Base-by-base conservation (phyloP, 371 early-diverging fungal species). In the Cokeromyces recurvatus region DNA sequence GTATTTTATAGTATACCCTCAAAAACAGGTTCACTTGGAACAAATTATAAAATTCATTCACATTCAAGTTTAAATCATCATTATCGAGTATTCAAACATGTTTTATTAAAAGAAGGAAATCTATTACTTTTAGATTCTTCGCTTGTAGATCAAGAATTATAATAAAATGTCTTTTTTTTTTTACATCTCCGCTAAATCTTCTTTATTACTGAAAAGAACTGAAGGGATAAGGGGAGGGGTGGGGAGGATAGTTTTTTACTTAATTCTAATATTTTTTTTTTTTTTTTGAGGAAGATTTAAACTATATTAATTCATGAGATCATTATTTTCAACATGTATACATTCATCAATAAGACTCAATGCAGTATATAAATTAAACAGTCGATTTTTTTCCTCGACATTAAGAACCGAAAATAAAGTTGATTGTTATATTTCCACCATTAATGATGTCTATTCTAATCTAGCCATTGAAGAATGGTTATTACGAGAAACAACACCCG, bases 381-480 rank as follows among this genome's bases (percentile, higher is more conserved):
- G n/a, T n/a, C 8, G 42, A 49, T 20, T 38, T 2, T 51, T 52
- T 29, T 52, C 57, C 0, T 29, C 44, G 2, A 19, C 34, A 4
- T 24, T n/a, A 2, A 21, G 2, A 37, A 16, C 11, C n/a, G 20
- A 19, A 11, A 58, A 48, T 27, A 57, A 66, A 48, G 74, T 74
- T 0, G 70, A 69, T 29, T 74, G 74, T 39, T 74, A 67, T 48
- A 62, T 86, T 42, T 92, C 93, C 9, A 79, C 68, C 15, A 57
- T 81, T 32, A 81, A 73, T 14, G 87, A 94, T 67, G 91, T 90
- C 4, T 94, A 78, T 69, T 62, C 84, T 25, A 96, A 96, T 70
- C 74, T 96, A 32, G 95, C 95, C 6, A 80, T 93, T 56, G 97
- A 96, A 66, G 95, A 95, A 68, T 91, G 91, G 87, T 46, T 90